Evolutionary conservation across 441 rosid species (phyloP).

Genomic region (Erysimum cheiri): DNA sequence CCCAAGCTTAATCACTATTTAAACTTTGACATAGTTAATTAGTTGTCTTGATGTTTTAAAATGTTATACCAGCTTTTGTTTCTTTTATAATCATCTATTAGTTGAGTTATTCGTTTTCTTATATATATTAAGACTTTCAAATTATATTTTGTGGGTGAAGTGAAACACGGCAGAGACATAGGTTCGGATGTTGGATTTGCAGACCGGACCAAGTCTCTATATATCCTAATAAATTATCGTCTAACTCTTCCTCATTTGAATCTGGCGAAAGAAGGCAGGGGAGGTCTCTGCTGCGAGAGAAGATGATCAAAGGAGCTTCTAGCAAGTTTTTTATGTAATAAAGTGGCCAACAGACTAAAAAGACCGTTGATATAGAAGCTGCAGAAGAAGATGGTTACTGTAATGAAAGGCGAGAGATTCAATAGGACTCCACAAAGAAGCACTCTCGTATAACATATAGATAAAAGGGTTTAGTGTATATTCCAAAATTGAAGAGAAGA

Average conservation of each 20-base stretch:
- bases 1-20: constrained; percentile 12
- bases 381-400: constrained; percentile 7
- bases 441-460: constrained; percentile 21
- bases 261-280: constrained; percentile 70
- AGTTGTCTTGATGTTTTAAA: no score
- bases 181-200: constrained; percentile 9
- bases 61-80: no score
- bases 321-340: constrained; percentile 50
- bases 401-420: not conserved
- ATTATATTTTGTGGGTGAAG: not conserved
- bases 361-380: not conserved
- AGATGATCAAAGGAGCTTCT: constrained; percentile 81
- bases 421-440: not conserved
- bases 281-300: constrained; percentile 88
- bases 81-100: not conserved
- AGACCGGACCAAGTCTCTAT: no score
- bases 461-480: constrained; percentile 19
- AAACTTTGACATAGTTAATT: not conserved
- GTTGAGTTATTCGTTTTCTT: not conserved
- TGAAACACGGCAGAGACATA: no score
- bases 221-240: no score
- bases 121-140: not conserved
- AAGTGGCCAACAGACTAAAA: not conserved
- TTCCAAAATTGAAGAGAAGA: constrained; percentile 37
- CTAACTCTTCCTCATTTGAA: not conserved